phyloP scores from a whole-genome alignment of 2,329 filamentous ascomycete species.

The Trematosphaeria pertusa region DNA sequence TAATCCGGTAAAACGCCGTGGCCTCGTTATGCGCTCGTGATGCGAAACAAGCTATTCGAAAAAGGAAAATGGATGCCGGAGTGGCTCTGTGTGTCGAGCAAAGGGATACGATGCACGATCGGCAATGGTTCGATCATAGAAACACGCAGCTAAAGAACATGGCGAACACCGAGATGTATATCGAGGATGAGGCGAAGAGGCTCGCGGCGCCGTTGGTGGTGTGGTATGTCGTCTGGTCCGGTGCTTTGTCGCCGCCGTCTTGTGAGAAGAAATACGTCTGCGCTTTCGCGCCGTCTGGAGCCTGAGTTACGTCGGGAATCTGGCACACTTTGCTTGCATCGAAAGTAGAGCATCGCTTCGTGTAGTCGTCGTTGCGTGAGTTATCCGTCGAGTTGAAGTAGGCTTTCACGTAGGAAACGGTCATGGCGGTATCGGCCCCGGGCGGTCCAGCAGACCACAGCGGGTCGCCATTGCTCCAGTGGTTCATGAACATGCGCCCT shows the following conservation, averaged over 20 bases:
- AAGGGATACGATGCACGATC: too few relatives aligned
- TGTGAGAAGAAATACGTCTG: conserved; percentile 48
- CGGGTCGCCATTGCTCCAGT: conserved; percentile 79
- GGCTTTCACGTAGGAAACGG: conserved; percentile 74
- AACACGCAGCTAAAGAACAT: conserved; percentile 36
- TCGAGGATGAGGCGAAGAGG: conserved; percentile 25
- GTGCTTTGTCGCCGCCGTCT: conserved; percentile 31
- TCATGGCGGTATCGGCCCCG: conserved; percentile 64
- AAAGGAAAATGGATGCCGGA: too few relatives aligned
- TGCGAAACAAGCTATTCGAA: too few relatives aligned
- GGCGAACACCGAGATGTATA: conserved; percentile 32
- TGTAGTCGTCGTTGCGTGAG: conserved; percentile 36
- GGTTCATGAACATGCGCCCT: conserved; percentile 74
- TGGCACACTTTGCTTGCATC: conserved; percentile 39
- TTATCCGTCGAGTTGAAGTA: conserved; percentile 76
- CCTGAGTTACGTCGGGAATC: conserved; percentile 40
- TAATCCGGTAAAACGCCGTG: too few relatives aligned
- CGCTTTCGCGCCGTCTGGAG: conserved; percentile 37
- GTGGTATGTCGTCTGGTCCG: conserved; percentile 36
- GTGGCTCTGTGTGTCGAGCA: too few relatives aligned
- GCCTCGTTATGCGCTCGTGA: too few relatives aligned
- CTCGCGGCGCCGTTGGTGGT: conserved; percentile 25
- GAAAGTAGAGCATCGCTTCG: conserved; percentile 37
- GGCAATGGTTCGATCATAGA: conserved; percentile 16
- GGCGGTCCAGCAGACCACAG: conserved; percentile 77